Evolutionary conservation across 306 rosid species (phyloP).

Genomic region (Malus asiatica): DNA sequence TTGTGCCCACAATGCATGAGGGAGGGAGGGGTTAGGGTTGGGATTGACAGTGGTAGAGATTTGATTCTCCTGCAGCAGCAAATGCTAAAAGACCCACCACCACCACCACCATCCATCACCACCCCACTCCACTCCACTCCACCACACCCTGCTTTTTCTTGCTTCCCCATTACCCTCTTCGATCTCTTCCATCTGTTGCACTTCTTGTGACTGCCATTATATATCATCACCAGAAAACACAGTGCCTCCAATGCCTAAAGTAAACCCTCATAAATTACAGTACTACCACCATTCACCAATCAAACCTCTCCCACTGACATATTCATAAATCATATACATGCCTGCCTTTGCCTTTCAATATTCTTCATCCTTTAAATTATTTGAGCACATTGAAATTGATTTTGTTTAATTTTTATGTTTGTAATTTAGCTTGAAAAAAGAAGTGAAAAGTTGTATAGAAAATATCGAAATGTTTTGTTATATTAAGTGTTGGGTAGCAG

Average conservation of each 20-base stretch:
- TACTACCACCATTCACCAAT: not conserved
- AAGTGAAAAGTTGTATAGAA: not conserved
- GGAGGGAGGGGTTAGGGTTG: conserved; percentile 11
- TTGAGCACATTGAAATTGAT: not conserved
- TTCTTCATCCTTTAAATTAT: not conserved
- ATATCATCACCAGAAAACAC: conserved; percentile 7
- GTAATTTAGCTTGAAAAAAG: not conserved
- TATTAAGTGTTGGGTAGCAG: conserved; percentile 10
- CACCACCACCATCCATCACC: not conserved
- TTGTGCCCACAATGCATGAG: conserved; percentile 37
- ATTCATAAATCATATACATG: not conserved
- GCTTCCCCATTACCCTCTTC: conserved; percentile 27
- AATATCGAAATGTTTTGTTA: conserved; percentile 4
- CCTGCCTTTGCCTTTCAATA: not conserved
- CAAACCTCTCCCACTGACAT: conserved; percentile 6
- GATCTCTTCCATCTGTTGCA: conserved; percentile 10
- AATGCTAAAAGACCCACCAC: conserved; percentile 29
- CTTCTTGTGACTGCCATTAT: conserved; percentile 40
- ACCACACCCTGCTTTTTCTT: conserved; percentile 32
- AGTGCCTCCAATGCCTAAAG: not conserved
- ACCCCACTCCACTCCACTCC: not conserved
- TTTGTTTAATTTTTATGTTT: not conserved
- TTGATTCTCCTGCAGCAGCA: conserved; percentile 36
- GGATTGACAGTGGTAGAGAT: conserved; percentile 17
- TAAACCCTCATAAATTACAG: conserved; percentile 1